Percentiles rank a stretch among this genome's conserved stretches.
Evolutionary conservation across 805 yeast genomes (phyloP).

Genomic region (Blastobotrys muscicola): DNA sequence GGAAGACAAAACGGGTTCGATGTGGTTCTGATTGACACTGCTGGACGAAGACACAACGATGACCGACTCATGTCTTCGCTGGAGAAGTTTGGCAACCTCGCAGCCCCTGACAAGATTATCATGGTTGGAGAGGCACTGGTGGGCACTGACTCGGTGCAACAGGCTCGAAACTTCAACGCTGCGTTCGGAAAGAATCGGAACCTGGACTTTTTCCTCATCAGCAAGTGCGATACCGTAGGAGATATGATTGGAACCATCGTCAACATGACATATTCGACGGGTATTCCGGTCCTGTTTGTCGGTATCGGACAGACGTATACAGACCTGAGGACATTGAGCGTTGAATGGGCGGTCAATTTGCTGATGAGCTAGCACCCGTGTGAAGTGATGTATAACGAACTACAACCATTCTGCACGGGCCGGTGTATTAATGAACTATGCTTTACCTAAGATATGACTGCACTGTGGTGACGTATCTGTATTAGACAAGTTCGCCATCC

Average conservation of each 20-base stretch:
- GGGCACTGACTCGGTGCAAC: slow-evolving; percentile 94
- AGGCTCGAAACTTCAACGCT: slow-evolving; percentile 83
- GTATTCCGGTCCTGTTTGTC: slow-evolving; percentile 88
- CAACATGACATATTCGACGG: slow-evolving; percentile 93
- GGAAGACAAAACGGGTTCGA: slow-evolving; percentile 67
- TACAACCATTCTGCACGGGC: too few relatives aligned
- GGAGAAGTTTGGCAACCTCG: slow-evolving; percentile 90
- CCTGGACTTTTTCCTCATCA: slow-evolving; percentile 82
- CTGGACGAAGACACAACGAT: slow-evolving; percentile 95
- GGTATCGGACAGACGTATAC: slow-evolving; percentile 98
- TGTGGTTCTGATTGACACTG: slow-evolving; percentile 89
- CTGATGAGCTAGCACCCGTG: slow-evolving; percentile 44
- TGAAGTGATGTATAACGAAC: too few relatives aligned
- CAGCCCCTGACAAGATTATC: slow-evolving; percentile 89
- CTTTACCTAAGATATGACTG: too few relatives aligned
- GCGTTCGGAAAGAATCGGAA: slow-evolving; percentile 81
- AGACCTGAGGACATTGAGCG: slow-evolving; percentile 81
- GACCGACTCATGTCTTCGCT: slow-evolving; percentile 91
- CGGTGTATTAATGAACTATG: too few relatives aligned
- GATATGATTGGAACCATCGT: slow-evolving; percentile 95
- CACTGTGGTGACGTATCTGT: too few relatives aligned
- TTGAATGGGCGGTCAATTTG: slow-evolving; percentile 84
- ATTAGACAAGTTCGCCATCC: too few relatives aligned
- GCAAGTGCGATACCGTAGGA: slow-evolving; percentile 96
- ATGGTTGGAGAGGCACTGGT: slow-evolving; percentile 99